These are phyloP conservation scores for Penicillium thymicola DNA, from an alignment of 2,329 filamentous ascomycete species.

Conservation along the genomic window DNA sequence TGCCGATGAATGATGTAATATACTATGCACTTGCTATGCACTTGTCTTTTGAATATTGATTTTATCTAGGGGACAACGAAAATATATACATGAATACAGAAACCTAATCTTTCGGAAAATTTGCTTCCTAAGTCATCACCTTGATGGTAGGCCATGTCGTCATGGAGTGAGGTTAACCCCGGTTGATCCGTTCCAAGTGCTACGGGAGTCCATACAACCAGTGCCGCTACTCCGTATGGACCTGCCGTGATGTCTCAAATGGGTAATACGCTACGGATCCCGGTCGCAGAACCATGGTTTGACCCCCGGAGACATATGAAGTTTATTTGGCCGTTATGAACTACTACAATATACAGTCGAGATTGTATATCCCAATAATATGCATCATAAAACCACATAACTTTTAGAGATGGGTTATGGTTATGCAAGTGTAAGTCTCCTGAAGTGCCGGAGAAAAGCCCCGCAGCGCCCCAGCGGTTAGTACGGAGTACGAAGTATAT, in stretches of 20 bases:
- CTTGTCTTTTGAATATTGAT: background rate
- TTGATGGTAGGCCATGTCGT: slow-evolving; percentile 6
- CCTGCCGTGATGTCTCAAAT: background rate
- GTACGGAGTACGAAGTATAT: background rate
- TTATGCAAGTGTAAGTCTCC: too few relatives aligned
- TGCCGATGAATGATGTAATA: background rate
- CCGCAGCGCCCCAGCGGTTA: background rate
- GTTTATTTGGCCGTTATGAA: background rate
- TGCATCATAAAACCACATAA: too few relatives aligned
- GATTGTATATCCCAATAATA: background rate
- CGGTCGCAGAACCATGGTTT: background rate
- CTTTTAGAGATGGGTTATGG: too few relatives aligned
- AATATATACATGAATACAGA: background rate
- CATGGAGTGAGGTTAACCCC: slow-evolving; percentile 9
- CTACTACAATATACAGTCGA: too few relatives aligned
- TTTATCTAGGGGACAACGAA: background rate
- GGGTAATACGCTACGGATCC: background rate
- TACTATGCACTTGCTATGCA: background rate
- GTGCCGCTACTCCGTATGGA: background rate
- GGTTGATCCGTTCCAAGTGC: slow-evolving; percentile 6
- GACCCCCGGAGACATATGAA: background rate
- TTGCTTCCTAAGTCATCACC: background rate
- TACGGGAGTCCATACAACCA: background rate
- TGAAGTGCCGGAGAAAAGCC: too few relatives aligned
- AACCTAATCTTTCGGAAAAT: background rate